A percentile compares a stretch with the other conserved stretches of the same genome.
phyloP scores from a whole-genome alignment of 768 basidiomycete species.

The Kwoniella pini region DNA sequence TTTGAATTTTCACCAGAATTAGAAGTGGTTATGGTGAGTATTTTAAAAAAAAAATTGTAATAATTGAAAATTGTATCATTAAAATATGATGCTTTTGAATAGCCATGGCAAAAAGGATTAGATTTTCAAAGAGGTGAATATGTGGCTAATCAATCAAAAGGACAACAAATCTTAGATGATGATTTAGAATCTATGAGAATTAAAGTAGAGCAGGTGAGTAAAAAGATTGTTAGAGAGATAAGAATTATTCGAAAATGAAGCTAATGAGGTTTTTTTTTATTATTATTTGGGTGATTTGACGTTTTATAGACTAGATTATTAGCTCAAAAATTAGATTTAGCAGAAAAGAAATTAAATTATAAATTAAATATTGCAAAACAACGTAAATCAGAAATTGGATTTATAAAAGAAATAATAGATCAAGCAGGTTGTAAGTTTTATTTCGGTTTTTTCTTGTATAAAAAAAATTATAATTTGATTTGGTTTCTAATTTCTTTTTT shows the following conservation, averaged over 20 bases:
- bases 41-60: neutral
- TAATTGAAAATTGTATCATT: too few species aligned
- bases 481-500: neutral
- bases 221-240: too few species aligned
- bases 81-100: neutral
- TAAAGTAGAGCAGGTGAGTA: constrained; percentile 68
- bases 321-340: constrained; percentile 62
- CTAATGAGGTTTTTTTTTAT: too few species aligned
- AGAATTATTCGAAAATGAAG: too few species aligned
- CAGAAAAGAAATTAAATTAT: constrained; percentile 59
- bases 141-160: constrained; percentile 55
- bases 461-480: too few species aligned
- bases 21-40: constrained; percentile 45
- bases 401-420: constrained; percentile 38
- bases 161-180: constrained; percentile 60
- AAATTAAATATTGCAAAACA: constrained; percentile 58
- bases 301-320: constrained; percentile 67
- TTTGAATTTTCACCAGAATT: constrained; percentile 63
- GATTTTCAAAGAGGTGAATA: constrained; percentile 64
- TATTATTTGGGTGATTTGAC: too few species aligned
- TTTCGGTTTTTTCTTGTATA: too few species aligned
- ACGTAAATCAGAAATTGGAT: constrained; percentile 47
- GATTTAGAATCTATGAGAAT: constrained; percentile 69
- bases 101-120: constrained; percentile 64
- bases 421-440: constrained; percentile 41